phyloP scores from a whole-genome alignment of 2,329 filamentous ascomycete species.

The Colletotrichum eleusines region DNA sequence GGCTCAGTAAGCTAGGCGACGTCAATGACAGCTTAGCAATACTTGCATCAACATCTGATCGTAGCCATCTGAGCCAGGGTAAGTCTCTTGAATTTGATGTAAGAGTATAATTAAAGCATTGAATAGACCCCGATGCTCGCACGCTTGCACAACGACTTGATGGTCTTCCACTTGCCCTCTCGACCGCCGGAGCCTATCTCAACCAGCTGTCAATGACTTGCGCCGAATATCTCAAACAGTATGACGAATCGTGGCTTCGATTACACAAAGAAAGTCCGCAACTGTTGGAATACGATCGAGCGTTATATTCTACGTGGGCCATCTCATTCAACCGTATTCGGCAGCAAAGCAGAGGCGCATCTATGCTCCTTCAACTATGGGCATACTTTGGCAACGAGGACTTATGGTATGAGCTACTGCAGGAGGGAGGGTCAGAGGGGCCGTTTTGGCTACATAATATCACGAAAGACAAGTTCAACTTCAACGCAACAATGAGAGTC shows the following conservation, averaged over 20 bases:
- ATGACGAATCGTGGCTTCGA: slow-evolving; percentile 54
- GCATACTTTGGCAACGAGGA: slow-evolving; percentile 58
- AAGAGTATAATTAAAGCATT: background rate
- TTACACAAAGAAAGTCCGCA: slow-evolving; percentile 49
- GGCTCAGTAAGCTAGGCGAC: slow-evolving; percentile 49
- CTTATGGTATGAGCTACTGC: slow-evolving; percentile 59
- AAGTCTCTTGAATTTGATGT: slow-evolving; percentile 23
- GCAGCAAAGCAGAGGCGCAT: slow-evolving; percentile 46
- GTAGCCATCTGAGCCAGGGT: slow-evolving; percentile 46
- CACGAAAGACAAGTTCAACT: slow-evolving; percentile 43
- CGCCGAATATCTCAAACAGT: slow-evolving; percentile 55
- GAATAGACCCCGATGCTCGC: slow-evolving; percentile 47
- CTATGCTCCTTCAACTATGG: slow-evolving; percentile 56
- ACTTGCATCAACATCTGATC: slow-evolving; percentile 47
- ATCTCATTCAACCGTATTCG: slow-evolving; percentile 54
- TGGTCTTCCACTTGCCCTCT: slow-evolving; percentile 60
- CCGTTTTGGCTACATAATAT: slow-evolving; percentile 46
- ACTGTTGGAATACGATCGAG: slow-evolving; percentile 49
- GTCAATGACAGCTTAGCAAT: slow-evolving; percentile 49
- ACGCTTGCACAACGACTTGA: slow-evolving; percentile 53
- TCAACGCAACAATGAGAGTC: slow-evolving; percentile 47
- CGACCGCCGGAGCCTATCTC: slow-evolving; percentile 60
- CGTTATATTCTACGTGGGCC: slow-evolving; percentile 54
- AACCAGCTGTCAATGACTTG: slow-evolving; percentile 51
- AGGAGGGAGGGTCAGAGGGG: slow-evolving; percentile 31